Evolutionary conservation across 2,329 filamentous ascomycete species (phyloP).

Genomic region (Penicillium fuscoglaucum): DNA sequence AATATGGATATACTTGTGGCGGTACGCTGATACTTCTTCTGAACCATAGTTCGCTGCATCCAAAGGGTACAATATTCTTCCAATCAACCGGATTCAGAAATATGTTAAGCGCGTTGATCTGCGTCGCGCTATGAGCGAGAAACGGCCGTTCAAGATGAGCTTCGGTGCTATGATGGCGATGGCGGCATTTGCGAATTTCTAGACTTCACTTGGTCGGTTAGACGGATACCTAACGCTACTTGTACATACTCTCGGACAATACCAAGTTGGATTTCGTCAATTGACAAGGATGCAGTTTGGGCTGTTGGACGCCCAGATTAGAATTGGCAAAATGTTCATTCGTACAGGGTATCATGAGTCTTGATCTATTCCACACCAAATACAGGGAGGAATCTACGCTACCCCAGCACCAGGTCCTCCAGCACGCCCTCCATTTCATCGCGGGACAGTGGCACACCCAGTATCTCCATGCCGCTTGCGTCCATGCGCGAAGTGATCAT

Average conservation of each 20-base stretch:
- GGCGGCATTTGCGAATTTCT: slow-evolving; percentile 48
- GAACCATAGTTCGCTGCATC: slow-evolving; percentile 45
- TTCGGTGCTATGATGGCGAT: slow-evolving; percentile 49
- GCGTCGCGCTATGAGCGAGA: slow-evolving; percentile 38
- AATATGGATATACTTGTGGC: background rate
- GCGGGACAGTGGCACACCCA: slow-evolving; percentile 80
- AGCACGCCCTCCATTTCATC: slow-evolving; percentile 87
- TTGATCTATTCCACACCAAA: slow-evolving; percentile 21
- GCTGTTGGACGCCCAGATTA: background rate
- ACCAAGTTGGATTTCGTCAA: background rate
- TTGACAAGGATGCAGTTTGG: background rate
- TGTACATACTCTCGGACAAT: slow-evolving; percentile 16
- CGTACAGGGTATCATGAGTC: slow-evolving; percentile 38
- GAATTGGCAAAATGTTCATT: slow-evolving; percentile 18
- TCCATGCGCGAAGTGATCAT: slow-evolving; percentile 93
- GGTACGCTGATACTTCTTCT: slow-evolving; percentile 4
- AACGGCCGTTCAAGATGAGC: slow-evolving; percentile 49
- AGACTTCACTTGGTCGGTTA: background rate
- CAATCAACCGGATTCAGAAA: slow-evolving; percentile 42
- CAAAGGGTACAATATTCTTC: slow-evolving; percentile 49
- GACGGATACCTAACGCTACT: background rate
- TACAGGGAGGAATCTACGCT: slow-evolving; percentile 13
- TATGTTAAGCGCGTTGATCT: slow-evolving; percentile 45
- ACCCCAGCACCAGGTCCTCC: slow-evolving; percentile 64
- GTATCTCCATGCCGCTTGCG: slow-evolving; percentile 75